Percentiles rank a stretch among this genome's conserved stretches.
Evolutionary conservation across 495 filamentous ascomycete genomes (phyloP).

Genomic region (Hapsidospora chrysogenum): DNA sequence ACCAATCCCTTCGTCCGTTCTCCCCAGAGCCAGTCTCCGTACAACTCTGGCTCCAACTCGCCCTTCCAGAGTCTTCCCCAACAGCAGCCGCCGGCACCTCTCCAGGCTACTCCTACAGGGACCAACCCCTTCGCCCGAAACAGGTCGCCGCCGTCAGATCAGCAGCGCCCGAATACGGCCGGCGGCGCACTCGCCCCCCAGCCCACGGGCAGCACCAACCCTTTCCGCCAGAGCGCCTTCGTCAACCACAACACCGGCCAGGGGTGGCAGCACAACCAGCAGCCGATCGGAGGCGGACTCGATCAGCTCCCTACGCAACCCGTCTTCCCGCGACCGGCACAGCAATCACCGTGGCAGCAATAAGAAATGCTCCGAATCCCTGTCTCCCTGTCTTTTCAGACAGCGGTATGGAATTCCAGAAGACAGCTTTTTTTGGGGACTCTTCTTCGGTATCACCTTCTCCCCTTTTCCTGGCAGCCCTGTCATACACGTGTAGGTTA

Average conservation of each 20-base stretch:
- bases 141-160: constrained; percentile 6
- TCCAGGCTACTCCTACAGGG: constrained; percentile 47
- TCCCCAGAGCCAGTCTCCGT: constrained; percentile 9
- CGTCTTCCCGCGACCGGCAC: constrained; percentile 67
- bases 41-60: constrained; percentile 28
- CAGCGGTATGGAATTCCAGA: not conserved
- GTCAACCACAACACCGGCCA: constrained; percentile 74
- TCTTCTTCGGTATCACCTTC: not conserved
- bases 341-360: constrained; percentile 37
- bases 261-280: constrained; percentile 65
- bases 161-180: constrained; percentile 26
- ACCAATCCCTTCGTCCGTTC: constrained; percentile 75
- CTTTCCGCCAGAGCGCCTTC: constrained; percentile 78
- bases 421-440: not conserved
- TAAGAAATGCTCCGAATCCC: too few relatives aligned
- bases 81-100: constrained; percentile 22
- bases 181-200: constrained; percentile 33
- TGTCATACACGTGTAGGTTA: not conserved
- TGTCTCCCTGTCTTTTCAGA: too few relatives aligned
- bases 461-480: not conserved
- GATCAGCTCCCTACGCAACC: constrained; percentile 67
- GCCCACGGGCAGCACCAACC: constrained; percentile 82
- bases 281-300: constrained; percentile 74
- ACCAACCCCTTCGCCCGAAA: constrained; percentile 55
- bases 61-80: constrained; percentile 31